Percentiles rank a stretch among this genome's conserved stretches.
Conservation (phyloP, 805 yeast species). For the Phaffomyces opuntiae region DNA sequence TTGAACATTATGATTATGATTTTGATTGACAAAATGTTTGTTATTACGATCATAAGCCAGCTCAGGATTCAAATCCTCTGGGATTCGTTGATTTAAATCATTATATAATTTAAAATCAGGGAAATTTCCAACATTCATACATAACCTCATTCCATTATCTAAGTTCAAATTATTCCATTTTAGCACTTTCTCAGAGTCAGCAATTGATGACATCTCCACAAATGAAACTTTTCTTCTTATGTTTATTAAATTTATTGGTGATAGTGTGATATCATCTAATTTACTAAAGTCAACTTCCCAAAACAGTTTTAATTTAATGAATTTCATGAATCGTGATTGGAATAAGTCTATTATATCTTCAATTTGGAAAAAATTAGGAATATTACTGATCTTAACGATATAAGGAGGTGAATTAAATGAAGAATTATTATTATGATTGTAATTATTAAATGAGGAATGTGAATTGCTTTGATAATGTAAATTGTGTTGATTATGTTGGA, state of each 20-base stretch:
- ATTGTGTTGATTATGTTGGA: not conserved
- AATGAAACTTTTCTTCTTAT: slow-evolving; percentile 51
- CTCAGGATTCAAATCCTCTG: slow-evolving; percentile 21
- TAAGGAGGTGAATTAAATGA: slow-evolving; percentile 42
- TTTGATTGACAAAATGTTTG: not conserved
- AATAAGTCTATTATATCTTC: slow-evolving; percentile 52
- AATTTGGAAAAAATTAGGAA: slow-evolving; percentile 50
- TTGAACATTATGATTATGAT: not conserved
- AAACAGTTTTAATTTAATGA: slow-evolving; percentile 53
- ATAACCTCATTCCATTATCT: slow-evolving; percentile 28
- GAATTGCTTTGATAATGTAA: slow-evolving; percentile 6
- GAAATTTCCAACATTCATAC: slow-evolving; percentile 21
- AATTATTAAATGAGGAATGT: not conserved
- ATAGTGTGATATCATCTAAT: slow-evolving; percentile 22
- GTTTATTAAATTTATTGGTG: slow-evolving; percentile 17
- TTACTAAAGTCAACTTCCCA: slow-evolving; percentile 39
- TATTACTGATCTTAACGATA: slow-evolving; percentile 53
- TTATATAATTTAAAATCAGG: slow-evolving; percentile 18
- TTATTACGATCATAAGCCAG: slow-evolving; percentile 4
- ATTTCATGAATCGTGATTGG: slow-evolving; percentile 52
- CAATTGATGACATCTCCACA: slow-evolving; percentile 46
- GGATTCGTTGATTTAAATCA: slow-evolving; percentile 17
- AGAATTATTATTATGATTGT: not conserved
- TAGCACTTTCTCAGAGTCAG: slow-evolving; percentile 48
- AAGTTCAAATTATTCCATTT: slow-evolving; percentile 58